Base-by-base conservation (phyloP, 768 basidiomycete genomes). In the Naganishia antarctica region DNA sequence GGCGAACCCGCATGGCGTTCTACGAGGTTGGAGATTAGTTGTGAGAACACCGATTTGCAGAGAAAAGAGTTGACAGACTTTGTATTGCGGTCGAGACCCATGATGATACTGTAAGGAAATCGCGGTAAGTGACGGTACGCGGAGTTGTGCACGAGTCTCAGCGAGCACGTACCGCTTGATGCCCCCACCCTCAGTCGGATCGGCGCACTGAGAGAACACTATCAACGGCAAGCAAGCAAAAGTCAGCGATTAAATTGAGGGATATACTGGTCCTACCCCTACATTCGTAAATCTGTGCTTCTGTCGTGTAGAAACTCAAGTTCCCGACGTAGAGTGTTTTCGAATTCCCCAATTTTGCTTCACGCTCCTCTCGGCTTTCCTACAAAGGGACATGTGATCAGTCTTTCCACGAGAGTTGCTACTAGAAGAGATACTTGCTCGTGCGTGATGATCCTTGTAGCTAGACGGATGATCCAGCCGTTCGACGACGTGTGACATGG, bases 391-490 rank as follows among this genome's bases (percentile, higher is more conserved):
- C n/a, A n/a, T n/a, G n/a, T n/a, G n/a, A n/a, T n/a, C n/a, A n/a
- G n/a, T n/a, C n/a, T n/a, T n/a, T n/a, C n/a, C n/a, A 34, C 15
- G 21, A 31, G 28, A 51, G 31, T 16, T 18, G 4, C 4, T 51
- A 11, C 50, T 88, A 82, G 80, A 47, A 29, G 23, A 64, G n/a
- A 7, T 40, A 1, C 73, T 37, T 51, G 91, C 80, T 61, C 87
- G 84, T 41, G 83, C 81, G 78, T 93, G 89, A 15, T 90, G 93
- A 79, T 99, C 94, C 76, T 92, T 91, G 80, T 99, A 99, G 77
- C 91, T 91, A 5, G 92, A 96, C 48, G 92, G 93, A 77, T 91
- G 88, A 80, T 97, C 94, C 70, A 97, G 83, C 34, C 87, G 78
- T 29, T 83, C 73, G 49, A 94, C 87, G 70, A 94, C 86, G 81